Evolutionary conservation across 331 rosid genomes (phyloP), one percentile per base, ranked within the genome.

Genomic region (Saraca asoca): DNA sequence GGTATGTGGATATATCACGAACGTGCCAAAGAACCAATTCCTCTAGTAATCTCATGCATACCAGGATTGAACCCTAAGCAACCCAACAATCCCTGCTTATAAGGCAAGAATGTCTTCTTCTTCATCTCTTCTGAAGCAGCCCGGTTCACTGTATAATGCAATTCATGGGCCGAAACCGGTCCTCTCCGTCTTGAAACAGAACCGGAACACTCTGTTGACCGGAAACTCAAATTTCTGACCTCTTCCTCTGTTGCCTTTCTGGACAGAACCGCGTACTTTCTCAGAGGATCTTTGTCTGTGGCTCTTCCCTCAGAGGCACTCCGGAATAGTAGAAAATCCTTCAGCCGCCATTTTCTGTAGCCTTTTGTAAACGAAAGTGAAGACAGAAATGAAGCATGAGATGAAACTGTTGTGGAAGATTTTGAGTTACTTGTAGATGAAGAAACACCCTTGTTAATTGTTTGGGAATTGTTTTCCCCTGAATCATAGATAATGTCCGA

Each of bases 291-390:
- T 69, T 84, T 88, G 2, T 84, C 83, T 10, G 87, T 58, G 3
- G 95, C 90, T 10, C 98, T 53, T 9, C 99, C 99, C 57, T 94
- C 97, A 2, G 99, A 94, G 1, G 97, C 97, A 48, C 97, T 90
- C 31, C 97, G 79, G 55, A 94, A 94, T 44, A 94, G 64, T 29
- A 90, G 64, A 5, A 94, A 51, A 59, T 94, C 97, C 46, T 65
- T 83, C 7, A 94, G 55, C 70, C 79, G 86, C 99, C 97, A 94
- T 58, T 87, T 89, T 56, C 83, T 65, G 55, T 75, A 82, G 29
- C 80, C 83, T 74, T 78, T 88, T 0, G 95, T 65, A 66, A 90
- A 86, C 0, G 93, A 79, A 16, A 90, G 70, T 2, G 93, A 83
- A 3, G 98, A 88, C 44, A 90, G 38, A 38, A 90, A 62, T 16